Percentiles rank a stretch among this genome's conserved stretches.
These are phyloP conservation scores for Barbarea vulgaris DNA, from an alignment of 345 rosid species.

Conservation along the genomic window DNA sequence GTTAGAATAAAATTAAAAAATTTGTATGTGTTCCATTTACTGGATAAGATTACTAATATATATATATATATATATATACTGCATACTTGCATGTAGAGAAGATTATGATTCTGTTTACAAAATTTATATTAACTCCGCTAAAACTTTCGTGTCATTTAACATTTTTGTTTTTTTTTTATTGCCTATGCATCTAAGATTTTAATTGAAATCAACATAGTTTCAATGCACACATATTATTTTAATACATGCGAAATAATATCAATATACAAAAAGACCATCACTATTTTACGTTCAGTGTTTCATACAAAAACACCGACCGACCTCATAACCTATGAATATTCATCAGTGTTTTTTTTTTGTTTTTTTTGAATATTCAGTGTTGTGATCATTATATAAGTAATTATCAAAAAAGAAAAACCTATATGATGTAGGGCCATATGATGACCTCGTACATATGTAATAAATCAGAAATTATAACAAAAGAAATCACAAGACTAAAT, in stretches of 20 bases:
- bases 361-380: slow-evolving; percentile 15
- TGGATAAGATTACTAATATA: not conserved
- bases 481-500: not conserved
- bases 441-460: slow-evolving; percentile 33
- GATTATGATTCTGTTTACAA: not conserved
- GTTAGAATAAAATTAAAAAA: not conserved
- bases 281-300: not conserved
- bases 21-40: not conserved
- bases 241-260: not conserved
- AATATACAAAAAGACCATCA: not conserved
- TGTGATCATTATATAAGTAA: not conserved
- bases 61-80: too few relatives aligned
- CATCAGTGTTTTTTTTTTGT: too few relatives aligned
- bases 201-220: not conserved
- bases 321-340: not conserved
- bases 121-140: not conserved
- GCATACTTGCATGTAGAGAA: not conserved
- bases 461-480: not conserved
- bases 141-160: not conserved
- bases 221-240: not conserved
- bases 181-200: not conserved
- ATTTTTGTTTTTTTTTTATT: not conserved
- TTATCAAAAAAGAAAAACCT: not conserved
- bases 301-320: not conserved
- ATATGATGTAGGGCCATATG: slow-evolving; percentile 17